Percentiles rank a stretch among this genome's conserved stretches.
phyloP scores from a whole-genome alignment of 208 protist genomes.

The Chromosphaera perkinsii region DNA sequence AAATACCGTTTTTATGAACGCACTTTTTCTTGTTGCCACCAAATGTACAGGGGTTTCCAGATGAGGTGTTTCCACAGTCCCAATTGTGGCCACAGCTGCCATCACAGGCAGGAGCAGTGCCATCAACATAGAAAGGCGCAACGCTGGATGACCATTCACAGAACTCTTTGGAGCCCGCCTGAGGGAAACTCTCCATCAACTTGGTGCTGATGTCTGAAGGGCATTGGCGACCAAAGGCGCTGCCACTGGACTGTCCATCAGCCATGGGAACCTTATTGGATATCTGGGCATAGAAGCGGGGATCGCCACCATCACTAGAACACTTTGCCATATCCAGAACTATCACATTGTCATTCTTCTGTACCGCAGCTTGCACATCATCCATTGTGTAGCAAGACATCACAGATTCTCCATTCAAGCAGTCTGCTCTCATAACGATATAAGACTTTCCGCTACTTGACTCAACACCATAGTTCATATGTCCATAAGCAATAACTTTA shows the following conservation, averaged over 20 bases:
- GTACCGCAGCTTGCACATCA: not conserved
- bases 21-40: not conserved
- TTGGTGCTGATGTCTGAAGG: not conserved
- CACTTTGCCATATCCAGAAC: too few relatives aligned
- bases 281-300: not conserved
- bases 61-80: not conserved
- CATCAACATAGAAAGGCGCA: not conserved
- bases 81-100: not conserved
- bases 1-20: not conserved
- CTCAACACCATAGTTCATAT: not conserved
- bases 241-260: not conserved
- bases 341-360: not conserved
- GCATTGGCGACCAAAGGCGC: not conserved
- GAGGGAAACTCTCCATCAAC: not conserved
- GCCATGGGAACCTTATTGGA: not conserved
- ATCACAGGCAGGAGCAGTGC: not conserved
- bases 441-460: not conserved
- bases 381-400: not conserved
- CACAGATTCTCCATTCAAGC: not conserved
- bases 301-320: too few relatives aligned
- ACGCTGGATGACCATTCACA: not conserved
- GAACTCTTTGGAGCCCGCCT: not conserved
- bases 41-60: not conserved
- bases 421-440: not conserved
- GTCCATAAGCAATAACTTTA: not conserved